Evolutionary conservation across 1,139 yeast genomes (phyloP).

Genomic region (Nakaseomyces uthaithaninus): DNA sequence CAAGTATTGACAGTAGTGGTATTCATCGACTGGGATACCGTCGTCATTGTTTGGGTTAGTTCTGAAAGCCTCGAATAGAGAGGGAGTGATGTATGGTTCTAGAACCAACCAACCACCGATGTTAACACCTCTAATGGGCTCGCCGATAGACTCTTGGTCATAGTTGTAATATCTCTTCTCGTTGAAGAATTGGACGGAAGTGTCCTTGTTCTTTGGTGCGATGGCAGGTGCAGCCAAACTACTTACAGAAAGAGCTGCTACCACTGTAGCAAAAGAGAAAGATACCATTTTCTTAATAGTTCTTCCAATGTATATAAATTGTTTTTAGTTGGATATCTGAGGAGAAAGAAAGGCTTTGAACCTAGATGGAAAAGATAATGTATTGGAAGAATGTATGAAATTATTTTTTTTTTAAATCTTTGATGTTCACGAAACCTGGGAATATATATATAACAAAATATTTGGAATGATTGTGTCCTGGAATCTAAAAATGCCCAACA

Average conservation of each 20-base stretch:
- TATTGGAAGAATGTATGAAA: neutral
- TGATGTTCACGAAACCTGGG: too few species aligned
- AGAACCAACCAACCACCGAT: constrained; percentile 90
- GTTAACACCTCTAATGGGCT: constrained; percentile 62
- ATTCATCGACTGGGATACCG: constrained; percentile 76
- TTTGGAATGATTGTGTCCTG: too few species aligned
- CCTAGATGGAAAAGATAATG: too few species aligned
- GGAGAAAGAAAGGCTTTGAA: too few species aligned
- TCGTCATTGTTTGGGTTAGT: constrained; percentile 26
- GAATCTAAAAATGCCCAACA: too few species aligned
- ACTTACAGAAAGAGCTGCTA: constrained; percentile 7
- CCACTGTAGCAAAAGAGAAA: constrained; percentile 4
- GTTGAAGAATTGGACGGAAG: constrained; percentile 9
- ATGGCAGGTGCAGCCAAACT: constrained; percentile 5
- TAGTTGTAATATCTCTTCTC: constrained; percentile 25
- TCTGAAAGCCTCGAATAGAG: constrained; percentile 50
- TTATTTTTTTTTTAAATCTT: too few species aligned
- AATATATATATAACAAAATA: too few species aligned
- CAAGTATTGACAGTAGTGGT: constrained; percentile 52
- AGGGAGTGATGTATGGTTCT: constrained; percentile 82
- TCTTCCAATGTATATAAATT: neutral
- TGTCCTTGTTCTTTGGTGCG: constrained; percentile 6
- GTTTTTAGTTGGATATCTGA: too few species aligned
- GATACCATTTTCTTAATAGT: constrained; percentile 1
- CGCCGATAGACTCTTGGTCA: constrained; percentile 14